Percentiles rank a stretch among this genome's conserved stretches.
Evolutionary conservation across 306 rosid genomes (phyloP).

Genomic region (Sphenostylis stenocarpa): DNA sequence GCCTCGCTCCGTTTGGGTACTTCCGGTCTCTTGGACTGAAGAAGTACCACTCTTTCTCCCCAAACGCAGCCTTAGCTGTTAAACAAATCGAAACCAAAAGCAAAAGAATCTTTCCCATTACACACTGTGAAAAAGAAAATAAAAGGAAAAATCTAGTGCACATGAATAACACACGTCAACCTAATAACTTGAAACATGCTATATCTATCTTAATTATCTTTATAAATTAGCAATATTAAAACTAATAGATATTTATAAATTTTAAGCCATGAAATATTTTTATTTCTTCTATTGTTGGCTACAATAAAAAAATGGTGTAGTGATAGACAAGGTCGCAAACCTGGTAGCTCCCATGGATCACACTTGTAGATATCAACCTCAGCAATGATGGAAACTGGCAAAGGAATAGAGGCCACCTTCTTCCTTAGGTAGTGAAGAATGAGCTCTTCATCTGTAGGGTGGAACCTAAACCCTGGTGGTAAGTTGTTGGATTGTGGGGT

Average conservation of each 20-base stretch:
- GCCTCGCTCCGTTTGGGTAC: conserved; percentile 8
- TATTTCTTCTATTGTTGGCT: no score
- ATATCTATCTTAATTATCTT: no score
- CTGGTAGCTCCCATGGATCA: conserved; percentile 18
- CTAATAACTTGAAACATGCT: no score
- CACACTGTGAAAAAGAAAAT: background rate
- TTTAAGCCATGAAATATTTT: no score
- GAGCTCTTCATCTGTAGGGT: conserved; percentile 16
- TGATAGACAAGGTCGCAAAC: background rate
- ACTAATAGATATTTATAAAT: no score
- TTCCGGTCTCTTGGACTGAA: conserved; percentile 3
- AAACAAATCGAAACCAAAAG: background rate
- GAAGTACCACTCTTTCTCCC: conserved; percentile 17
- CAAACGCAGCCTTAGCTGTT: conserved; percentile 14
- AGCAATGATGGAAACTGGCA: conserved; percentile 11
- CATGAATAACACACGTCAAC: background rate
- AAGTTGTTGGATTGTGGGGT: conserved; percentile 1
- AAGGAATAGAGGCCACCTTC: background rate
- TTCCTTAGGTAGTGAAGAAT: conserved; percentile 10
- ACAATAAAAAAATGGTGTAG: no score
- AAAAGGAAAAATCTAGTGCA: background rate
- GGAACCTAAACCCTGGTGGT: conserved; percentile 18
- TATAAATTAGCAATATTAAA: no score
- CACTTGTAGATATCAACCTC: conserved; percentile 18
- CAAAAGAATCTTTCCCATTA: background rate